Evolutionary conservation across 1,139 yeast species (phyloP).

Genomic region (Candida pseudocylindracea): DNA sequence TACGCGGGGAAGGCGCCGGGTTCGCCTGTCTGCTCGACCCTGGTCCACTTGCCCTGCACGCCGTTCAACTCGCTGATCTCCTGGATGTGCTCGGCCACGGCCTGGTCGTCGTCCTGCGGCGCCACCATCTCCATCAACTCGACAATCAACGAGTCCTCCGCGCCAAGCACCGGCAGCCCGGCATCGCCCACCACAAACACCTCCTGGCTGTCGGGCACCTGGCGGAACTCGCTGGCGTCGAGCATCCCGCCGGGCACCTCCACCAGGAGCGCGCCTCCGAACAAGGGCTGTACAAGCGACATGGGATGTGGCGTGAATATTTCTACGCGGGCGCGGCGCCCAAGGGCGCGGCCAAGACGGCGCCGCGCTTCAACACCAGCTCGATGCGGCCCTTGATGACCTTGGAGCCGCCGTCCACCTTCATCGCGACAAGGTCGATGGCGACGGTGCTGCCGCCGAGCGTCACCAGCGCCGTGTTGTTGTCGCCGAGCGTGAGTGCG

Average conservation of each 20-base stretch:
- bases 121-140: constrained; percentile 47
- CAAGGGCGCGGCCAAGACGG: constrained; percentile 68
- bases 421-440: constrained; percentile 38
- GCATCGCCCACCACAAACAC: constrained; percentile 32
- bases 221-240: constrained; percentile 56
- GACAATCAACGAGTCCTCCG: constrained; percentile 41
- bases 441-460: constrained; percentile 61
- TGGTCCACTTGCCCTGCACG: too few relatives aligned
- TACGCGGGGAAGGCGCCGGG: too few relatives aligned
- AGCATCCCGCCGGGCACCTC: too few relatives aligned
- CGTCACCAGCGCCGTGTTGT: constrained; percentile 25
- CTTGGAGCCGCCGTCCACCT: constrained; percentile 56
- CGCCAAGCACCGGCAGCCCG: constrained; percentile 3
- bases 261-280: too few relatives aligned
- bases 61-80: constrained; percentile 8
- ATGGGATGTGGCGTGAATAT: neutral
- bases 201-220: constrained; percentile 80
- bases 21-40: too few relatives aligned
- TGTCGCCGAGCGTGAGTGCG: constrained; percentile 20
- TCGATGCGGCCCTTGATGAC: constrained; percentile 68
- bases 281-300: too few relatives aligned
- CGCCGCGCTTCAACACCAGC: constrained; percentile 58
- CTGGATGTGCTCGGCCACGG: constrained; percentile 16
- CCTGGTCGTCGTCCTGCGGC: constrained; percentile 11
- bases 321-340: constrained; percentile 3